Base-by-base conservation (phyloP, 2,329 filamentous ascomycete species). In the Sporothrix inflata region DNA sequence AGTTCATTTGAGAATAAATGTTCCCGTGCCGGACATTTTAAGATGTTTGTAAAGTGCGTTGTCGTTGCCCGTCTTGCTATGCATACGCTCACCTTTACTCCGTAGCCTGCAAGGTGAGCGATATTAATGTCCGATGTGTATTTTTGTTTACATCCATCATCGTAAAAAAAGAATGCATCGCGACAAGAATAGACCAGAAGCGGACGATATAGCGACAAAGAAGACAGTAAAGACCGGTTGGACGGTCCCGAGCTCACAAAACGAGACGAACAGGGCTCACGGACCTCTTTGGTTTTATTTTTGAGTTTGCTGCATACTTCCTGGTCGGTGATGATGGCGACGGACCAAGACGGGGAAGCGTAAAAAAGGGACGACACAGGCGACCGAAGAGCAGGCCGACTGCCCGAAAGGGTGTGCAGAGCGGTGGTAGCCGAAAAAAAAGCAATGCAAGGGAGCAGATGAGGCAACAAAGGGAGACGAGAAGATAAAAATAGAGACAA, bases 11-110 rank as follows among this genome's bases (percentile, higher is more conserved):
- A 67, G 21, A 5, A 61, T 3, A 63, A 21, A 63, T 42, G 34
- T 34, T 53, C 65, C 65, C 65, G 30, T 53, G 27, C 65, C 65
- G 65, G 27, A 51, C 42, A 40, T 21, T 67, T 42, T 24, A 42
- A 42, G 11, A 63, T 63, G 57, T 34, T 24, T 63, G 57, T 42
- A 14, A 40, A 21, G 34, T 57, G 16, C 53, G 11, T 9, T 57
- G 53, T n/a, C 53, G 1, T 24, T 57, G 53, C 16, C 27, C 27
- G 14, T 16, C 53, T 34, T 34, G 27, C 34, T 61, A 19, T 19
- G 16, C 14, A 40, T 40, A 21, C 34, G 2, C 6, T 40, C 11
- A 21, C 34, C 34, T 63, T 38, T 42, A 7, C n/a, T 63, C 57
- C n/a, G 57, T 40, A 7, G 8, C 24, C 1, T 24, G 7, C 14